A percentile compares a stretch with the other conserved stretches of the same genome.
These are phyloP conservation scores for Candida glucosophila DNA, from an alignment of 1,139 yeast species.

Conservation along the genomic window DNA sequence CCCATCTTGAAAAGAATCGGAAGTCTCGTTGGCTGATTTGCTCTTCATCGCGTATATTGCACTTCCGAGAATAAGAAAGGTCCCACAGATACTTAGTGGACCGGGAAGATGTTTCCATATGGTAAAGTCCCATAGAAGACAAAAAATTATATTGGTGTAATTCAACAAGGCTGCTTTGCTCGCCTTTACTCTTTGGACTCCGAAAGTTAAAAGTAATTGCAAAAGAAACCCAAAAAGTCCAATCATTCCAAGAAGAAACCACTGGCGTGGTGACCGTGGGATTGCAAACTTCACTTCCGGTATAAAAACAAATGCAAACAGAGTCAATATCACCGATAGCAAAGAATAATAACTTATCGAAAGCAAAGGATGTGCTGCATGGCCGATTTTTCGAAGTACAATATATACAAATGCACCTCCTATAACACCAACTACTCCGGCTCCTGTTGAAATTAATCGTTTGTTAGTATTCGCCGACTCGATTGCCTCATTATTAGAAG, in stretches of 20 bases:
- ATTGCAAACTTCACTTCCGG: constrained; percentile 55
- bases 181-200: constrained; percentile 76
- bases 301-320: constrained; percentile 41
- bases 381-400: constrained; percentile 66
- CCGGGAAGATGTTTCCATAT: constrained; percentile 73
- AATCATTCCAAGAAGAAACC: constrained; percentile 52
- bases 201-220: constrained; percentile 75
- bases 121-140: constrained; percentile 66
- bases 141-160: constrained; percentile 71
- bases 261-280: constrained; percentile 54
- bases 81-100: constrained; percentile 60
- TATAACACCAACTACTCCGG: constrained; percentile 61
- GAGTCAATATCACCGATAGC: constrained; percentile 47
- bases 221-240: constrained; percentile 76
- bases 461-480: constrained; percentile 34
- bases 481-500: constrained; percentile 19
- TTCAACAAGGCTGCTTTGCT: constrained; percentile 68
- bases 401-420: constrained; percentile 71
- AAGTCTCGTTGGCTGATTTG: constrained; percentile 26
- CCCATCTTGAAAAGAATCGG: too few relatives aligned
- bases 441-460: constrained; percentile 48
- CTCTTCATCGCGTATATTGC: constrained; percentile 52
- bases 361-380: constrained; percentile 67
- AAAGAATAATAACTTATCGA: constrained; percentile 73
- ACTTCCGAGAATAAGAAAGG: constrained; percentile 54